Percentiles rank a stretch among this genome's conserved stretches.
phyloP scores from a whole-genome alignment of 1,284 basidiomycete genomes.

The Ustilago tritici region DNA sequence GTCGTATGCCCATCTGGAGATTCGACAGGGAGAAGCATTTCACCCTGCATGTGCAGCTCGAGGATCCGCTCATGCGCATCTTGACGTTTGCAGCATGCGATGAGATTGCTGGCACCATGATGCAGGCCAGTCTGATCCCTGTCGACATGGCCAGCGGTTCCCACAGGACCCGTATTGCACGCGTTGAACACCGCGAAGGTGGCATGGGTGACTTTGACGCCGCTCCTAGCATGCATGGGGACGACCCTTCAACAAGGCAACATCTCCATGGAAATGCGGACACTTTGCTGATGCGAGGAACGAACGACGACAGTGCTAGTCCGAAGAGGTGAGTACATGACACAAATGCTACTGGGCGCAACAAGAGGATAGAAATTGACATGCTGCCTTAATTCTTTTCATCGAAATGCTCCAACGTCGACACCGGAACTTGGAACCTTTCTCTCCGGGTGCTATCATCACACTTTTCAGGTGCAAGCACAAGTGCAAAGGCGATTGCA shows the following conservation, averaged over 20 bases:
- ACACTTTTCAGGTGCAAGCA: conserved; percentile 42
- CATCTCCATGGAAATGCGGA: background rate
- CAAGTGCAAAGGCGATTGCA: conserved; percentile 60
- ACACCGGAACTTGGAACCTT: too few species aligned
- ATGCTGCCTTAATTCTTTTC: background rate
- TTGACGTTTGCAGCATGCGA: conserved; percentile 49
- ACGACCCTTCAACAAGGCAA: background rate
- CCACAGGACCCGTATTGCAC: conserved; percentile 23
- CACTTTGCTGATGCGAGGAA: background rate
- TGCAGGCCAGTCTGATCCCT: conserved; percentile 43
- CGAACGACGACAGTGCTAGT: conserved; percentile 13
- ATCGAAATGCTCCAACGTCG: too few species aligned
- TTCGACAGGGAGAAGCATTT: conserved; percentile 46
- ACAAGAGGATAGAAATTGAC: background rate
- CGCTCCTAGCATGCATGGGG: background rate
- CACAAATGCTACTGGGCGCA: background rate
- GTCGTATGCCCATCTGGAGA: conserved; percentile 51
- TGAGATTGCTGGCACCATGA: conserved; percentile 43
- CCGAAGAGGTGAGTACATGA: conserved; percentile 36
- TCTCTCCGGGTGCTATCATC: background rate
- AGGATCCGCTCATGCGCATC: conserved; percentile 62
- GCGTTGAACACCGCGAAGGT: conserved; percentile 20
- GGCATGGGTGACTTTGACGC: conserved; percentile 8
- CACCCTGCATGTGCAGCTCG: conserved; percentile 53
- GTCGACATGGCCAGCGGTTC: conserved; percentile 33